Evolutionary conservation across 495 filamentous ascomycete genomes (phyloP), one percentile per base, ranked within the genome.

Genomic region (Hypoxylon rickii): DNA sequence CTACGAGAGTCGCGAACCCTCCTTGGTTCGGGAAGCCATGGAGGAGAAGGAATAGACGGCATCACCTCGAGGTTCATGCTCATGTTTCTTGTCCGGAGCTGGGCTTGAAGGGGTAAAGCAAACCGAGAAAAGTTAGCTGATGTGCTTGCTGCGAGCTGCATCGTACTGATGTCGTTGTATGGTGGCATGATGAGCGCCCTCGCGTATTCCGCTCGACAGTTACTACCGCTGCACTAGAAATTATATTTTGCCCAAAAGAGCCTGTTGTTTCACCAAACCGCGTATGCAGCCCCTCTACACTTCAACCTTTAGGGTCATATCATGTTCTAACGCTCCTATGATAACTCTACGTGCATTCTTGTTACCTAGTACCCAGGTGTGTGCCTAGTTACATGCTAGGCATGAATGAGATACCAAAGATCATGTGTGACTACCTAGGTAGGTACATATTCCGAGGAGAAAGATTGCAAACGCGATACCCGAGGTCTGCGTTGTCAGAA

Each of bases 41-140:
- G 44, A 59, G 3, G 54, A 54, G 39, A 64, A 64, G 44, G 55
- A 55, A 26, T 59, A 50, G 40, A 19, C 7, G 13, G 15, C n/a
- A 38, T 29, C 24, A 29, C 24, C 24, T 29, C 24, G 24, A 4
- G 24, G 4, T 29, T 29, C 24, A 29, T n/a, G n/a, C 24, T 29
- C 43, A 21, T 21, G 37, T 4, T 26, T 15, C 17, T 21, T 51
- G 17, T 10, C 4, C 13, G 21, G 22, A 15, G 21, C 16, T 3
- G 22, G n/a, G n/a, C n/a, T n/a, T n/a, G 20, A 18, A 13, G 16
- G 7, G 24, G 12, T 39, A 37, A n/a, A 32, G 19, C 15, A 39
- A 29, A 7, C 10, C n/a, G 16, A 19, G 15, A 20, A 15, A 17
- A 5, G 16, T 10, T 29, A 4, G 24, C 10, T 10, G 10, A 29